Evolutionary conservation across 2,329 filamentous ascomycete genomes (phyloP).

Genomic region (Talaromyces sp.): DNA sequence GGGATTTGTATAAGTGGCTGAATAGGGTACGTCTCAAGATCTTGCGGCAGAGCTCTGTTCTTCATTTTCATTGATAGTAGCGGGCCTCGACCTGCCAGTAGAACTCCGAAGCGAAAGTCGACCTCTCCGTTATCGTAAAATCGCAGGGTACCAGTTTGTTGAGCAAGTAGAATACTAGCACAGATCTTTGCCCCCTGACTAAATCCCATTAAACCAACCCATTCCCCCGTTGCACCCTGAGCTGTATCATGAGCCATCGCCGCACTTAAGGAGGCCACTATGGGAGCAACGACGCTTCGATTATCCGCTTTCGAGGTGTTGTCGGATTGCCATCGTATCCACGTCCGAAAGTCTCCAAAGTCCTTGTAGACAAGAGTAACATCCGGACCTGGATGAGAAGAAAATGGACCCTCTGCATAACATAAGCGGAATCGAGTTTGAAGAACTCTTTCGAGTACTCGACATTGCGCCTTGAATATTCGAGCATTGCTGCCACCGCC

Average conservation of each 20-base stretch:
- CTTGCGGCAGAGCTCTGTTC: neutral
- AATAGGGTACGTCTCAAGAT: neutral
- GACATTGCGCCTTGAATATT: slow-evolving; percentile 67
- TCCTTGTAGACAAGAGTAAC: slow-evolving; percentile 64
- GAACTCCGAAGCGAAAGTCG: neutral
- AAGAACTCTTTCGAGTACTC: slow-evolving; percentile 52
- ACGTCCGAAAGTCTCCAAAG: slow-evolving; percentile 58
- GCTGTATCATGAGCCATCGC: neutral
- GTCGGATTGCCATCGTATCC: neutral
- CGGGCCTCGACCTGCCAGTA: neutral
- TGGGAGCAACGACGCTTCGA: neutral
- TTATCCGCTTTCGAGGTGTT: neutral
- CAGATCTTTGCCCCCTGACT: neutral
- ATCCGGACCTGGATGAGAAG: slow-evolving; percentile 58
- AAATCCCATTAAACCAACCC: neutral
- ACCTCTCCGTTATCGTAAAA: neutral
- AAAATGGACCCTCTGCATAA: slow-evolving; percentile 68
- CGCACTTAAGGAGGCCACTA: neutral
- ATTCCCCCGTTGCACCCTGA: neutral
- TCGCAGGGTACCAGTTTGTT: neutral
- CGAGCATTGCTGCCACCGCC: slow-evolving; percentile 70
- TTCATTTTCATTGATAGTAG: neutral
- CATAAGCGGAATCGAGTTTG: slow-evolving; percentile 44
- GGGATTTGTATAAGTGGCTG: neutral
- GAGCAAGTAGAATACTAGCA: neutral